phyloP scores from a whole-genome alignment of 805 yeast genomes.

The Starmerella potacharoeniae region DNA sequence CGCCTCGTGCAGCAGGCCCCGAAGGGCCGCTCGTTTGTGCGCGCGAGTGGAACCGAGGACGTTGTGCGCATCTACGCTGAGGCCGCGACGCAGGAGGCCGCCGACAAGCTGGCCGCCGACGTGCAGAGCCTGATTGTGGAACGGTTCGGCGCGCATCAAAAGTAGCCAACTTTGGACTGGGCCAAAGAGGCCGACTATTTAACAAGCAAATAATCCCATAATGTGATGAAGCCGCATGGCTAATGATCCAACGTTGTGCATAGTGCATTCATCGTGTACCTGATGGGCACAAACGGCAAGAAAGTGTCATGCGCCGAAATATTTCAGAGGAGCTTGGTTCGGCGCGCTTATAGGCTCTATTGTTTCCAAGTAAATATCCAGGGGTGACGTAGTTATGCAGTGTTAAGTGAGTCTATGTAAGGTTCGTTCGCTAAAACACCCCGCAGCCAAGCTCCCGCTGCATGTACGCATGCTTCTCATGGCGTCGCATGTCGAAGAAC shows the following conservation, averaged over 20 bases:
- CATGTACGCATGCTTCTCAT: background rate
- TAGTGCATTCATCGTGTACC: no score
- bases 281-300: no score
- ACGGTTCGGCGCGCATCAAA: slow-evolving; percentile 1
- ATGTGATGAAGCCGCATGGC: no score
- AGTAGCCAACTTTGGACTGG: background rate
- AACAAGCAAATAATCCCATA: background rate
- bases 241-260: no score
- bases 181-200: no score
- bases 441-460: background rate
- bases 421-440: background rate
- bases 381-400: no score
- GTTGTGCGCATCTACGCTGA: slow-evolving; percentile 95
- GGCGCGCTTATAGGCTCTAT: no score
- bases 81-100: slow-evolving; percentile 45
- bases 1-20: slow-evolving; percentile 42
- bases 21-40: slow-evolving; percentile 75
- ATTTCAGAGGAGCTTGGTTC: no score
- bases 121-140: slow-evolving; percentile 24
- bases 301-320: no score
- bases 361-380: no score
- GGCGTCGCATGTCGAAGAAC: slow-evolving; percentile 25
- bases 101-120: slow-evolving; percentile 35
- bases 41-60: slow-evolving; percentile 97
- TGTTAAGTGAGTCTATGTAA: no score